Evolutionary conservation across 805 yeast genomes (phyloP).

Genomic region (Metahyphopichia silvanorum): DNA sequence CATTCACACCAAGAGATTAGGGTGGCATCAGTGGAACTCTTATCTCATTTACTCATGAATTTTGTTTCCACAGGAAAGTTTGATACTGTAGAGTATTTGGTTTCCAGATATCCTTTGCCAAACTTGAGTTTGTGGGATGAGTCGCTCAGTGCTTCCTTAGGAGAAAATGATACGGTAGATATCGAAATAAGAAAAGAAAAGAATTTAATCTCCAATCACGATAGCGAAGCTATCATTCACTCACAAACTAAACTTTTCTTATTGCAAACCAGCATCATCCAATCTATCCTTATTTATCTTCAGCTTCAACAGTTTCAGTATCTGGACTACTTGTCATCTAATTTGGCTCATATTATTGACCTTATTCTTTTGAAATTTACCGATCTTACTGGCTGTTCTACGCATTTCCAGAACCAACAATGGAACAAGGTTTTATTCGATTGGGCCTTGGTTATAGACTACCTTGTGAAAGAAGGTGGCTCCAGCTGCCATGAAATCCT

Average conservation of each 20-base stretch:
- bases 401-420: conserved; percentile 28
- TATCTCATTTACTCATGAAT: conserved; percentile 31
- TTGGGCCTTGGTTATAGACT: conserved; percentile 26
- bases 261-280: conserved; percentile 29
- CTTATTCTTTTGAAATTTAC: conserved; percentile 27
- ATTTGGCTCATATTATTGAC: conserved; percentile 25
- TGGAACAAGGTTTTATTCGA: conserved; percentile 30
- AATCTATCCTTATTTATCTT: conserved; percentile 31
- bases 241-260: conserved; percentile 16
- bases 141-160: conserved; percentile 14
- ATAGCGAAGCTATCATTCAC: conserved; percentile 23
- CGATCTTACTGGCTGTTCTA: conserved; percentile 12
- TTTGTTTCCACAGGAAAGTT: conserved; percentile 39
- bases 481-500: conserved; percentile 35
- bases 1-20: conserved; percentile 33
- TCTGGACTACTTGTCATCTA: conserved; percentile 29
- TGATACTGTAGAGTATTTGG: conserved; percentile 30
- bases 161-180: conserved; percentile 11
- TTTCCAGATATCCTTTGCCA: conserved; percentile 30
- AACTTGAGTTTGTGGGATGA: conserved; percentile 26
- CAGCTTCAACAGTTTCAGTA: conserved; percentile 41
- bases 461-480: conserved; percentile 34
- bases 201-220: conserved; percentile 18
- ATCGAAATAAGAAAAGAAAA: conserved; percentile 16
- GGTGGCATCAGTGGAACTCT: conserved; percentile 32